Percentiles rank a stretch among this genome's conserved stretches.
phyloP scores from a whole-genome alignment of 495 filamentous ascomycete species.

The Aspergillus cavernicola region DNA sequence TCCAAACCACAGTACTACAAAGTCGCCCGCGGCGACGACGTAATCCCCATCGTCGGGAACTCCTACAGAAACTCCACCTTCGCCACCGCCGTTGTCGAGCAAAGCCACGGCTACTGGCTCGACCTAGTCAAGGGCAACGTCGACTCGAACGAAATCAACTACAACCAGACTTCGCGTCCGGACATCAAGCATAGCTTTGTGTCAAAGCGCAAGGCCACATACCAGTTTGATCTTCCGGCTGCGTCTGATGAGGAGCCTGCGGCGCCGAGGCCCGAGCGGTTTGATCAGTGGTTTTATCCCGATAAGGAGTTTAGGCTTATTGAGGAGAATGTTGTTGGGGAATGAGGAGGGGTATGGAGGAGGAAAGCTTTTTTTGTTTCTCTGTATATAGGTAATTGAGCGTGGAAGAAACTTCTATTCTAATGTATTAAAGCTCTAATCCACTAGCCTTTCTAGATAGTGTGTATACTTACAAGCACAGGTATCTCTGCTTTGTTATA shows the following conservation, averaged over 20 bases:
- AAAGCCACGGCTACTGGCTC: conserved; percentile 6
- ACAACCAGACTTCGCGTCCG: conserved; percentile 5
- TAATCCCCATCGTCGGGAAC: conserved; percentile 1
- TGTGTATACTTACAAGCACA: too few relatives aligned
- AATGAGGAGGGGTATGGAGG: too few relatives aligned
- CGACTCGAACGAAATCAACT: conserved; percentile 2
- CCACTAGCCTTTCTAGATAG: too few relatives aligned
- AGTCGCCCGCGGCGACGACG: background rate
- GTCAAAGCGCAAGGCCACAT: background rate
- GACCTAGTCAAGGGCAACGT: conserved; percentile 1
- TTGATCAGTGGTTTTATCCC: conserved; percentile 6
- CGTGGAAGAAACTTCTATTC: too few relatives aligned
- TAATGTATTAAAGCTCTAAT: too few relatives aligned
- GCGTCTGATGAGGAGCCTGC: background rate
- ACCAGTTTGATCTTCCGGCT: background rate
- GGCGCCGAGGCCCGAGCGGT: background rate
- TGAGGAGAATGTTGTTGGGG: conserved; percentile 6
- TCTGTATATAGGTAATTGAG: too few relatives aligned
- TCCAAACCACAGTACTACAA: background rate
- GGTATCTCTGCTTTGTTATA: too few relatives aligned
- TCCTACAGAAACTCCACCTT: background rate
- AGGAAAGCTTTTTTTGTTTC: too few relatives aligned
- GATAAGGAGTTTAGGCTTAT: background rate
- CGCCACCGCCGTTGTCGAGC: background rate
- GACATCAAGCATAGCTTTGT: background rate